Evolutionary conservation across 768 basidiomycete species (phyloP), one percentile per base, ranked within the genome.

Genomic region (Trametes punicea): DNA sequence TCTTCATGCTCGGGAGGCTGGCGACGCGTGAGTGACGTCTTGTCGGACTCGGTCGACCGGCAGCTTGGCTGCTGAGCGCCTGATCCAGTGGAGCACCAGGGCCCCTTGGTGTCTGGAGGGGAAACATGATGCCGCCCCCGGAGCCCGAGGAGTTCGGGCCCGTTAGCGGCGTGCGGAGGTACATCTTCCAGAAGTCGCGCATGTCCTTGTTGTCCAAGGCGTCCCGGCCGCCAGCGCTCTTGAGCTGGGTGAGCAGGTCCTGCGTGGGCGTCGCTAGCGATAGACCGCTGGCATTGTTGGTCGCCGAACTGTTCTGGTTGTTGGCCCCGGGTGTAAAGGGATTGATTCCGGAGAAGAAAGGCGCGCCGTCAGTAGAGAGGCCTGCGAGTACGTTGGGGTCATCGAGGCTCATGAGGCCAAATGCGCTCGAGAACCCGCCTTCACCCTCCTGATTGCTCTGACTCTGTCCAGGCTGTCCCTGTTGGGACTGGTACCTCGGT

Each of bases 381-480:
- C 84, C 80, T 0, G 86, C 83, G 33, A 90, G 74, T 7, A 85
- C 83, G 51, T 79, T 79, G 1, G 83, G 81, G 64, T 91, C 89
- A 54, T 90, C 88, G 47, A 92, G 76, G 18, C 82, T 83, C 83
- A 92, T 81, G 48, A 86, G 75, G 7, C 87, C 89, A 65, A 92
- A 90, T 1, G 84, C 85, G 33, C 65, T 68, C 9, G 70, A 72
- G 53, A 72, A 71, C 16, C 70, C 67, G 27, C 63, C 69, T 44
- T 67, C 72, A 29, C 70, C 72, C 30, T 70, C 51, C n/a, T 59
- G 57, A 33, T 23, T 21, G 23, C 26, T 49, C 51, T 51, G 38
- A 26, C 36, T 42, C 39, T 58, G 36, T 21, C 31, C 51, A 31
- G 26, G 20, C 18, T 56, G 55, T 18, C 47, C 55, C 41, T 56